These are phyloP conservation scores for Coniochaeta sp. DNA, from an alignment of 2,329 filamentous ascomycete species.

Conservation along the genomic window DNA sequence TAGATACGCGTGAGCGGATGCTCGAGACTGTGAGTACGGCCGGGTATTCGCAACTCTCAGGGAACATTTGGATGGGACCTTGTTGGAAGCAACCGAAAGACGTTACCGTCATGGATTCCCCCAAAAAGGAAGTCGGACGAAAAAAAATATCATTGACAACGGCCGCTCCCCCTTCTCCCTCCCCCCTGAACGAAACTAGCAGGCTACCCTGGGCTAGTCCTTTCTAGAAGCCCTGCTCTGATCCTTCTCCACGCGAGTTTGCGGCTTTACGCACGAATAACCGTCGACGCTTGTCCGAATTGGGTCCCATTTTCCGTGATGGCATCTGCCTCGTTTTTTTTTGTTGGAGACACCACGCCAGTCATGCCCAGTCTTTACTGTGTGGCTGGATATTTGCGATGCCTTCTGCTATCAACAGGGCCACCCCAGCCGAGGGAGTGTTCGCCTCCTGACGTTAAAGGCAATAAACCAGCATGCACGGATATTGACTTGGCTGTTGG, in stretches of 20 bases:
- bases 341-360: not conserved
- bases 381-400: no score
- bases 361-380: not conserved
- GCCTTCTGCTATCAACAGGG: no score
- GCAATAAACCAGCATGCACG: no score
- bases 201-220: not conserved
- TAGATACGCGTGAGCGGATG: not conserved
- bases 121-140: not conserved
- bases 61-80: no score
- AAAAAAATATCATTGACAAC: not conserved
- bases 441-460: no score
- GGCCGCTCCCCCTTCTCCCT: no score
- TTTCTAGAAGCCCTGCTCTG: slow-evolving; percentile 2
- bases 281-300: not conserved
- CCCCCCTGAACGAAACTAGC: slow-evolving; percentile 6
- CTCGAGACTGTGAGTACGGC: not conserved
- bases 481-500: not conserved
- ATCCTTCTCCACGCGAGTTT: not conserved
- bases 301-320: not conserved
- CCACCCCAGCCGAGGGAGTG: no score
- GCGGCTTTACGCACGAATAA: not conserved
- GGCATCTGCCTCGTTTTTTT: not conserved
- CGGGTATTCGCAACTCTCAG: no score
- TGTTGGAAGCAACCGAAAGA: not conserved
- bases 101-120: no score